Conservation (phyloP, 2,329 filamentous ascomycete species). For the Fonsecaea multimorphosa region DNA sequence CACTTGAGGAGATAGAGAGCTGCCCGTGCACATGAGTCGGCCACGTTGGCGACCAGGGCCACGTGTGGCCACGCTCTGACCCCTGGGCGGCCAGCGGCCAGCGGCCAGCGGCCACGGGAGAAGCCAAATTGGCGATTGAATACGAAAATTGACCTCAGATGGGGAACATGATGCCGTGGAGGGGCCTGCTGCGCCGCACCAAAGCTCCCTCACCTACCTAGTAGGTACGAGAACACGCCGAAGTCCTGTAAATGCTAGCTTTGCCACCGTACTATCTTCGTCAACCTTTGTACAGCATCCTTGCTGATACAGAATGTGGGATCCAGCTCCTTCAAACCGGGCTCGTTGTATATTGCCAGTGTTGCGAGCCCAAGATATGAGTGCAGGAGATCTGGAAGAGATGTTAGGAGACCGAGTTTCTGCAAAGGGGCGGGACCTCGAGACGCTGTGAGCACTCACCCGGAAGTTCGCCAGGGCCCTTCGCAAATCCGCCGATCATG, state of each 20-base stretch:
- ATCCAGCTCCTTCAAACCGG: constrained; percentile 73
- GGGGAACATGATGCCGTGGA: neutral
- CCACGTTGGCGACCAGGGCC: neutral
- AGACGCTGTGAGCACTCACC: constrained; percentile 18
- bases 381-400: constrained; percentile 73
- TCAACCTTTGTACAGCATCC: constrained; percentile 48
- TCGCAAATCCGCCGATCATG: constrained; percentile 80
- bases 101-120: too few species aligned
- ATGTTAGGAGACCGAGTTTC: constrained; percentile 37
- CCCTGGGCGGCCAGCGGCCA: neutral
- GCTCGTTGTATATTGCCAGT: constrained; percentile 74
- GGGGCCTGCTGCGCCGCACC: neutral
- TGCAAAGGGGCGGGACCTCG: neutral
- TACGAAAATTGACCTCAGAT: neutral
- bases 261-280: constrained; percentile 50
- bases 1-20: too few species aligned
- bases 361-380: constrained; percentile 85
- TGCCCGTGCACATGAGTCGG: neutral
- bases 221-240: neutral
- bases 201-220: neutral
- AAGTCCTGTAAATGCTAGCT: constrained; percentile 15
- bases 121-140: neutral
- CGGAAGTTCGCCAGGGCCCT: constrained; percentile 67
- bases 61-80: neutral
- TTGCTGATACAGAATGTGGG: constrained; percentile 75